Evolutionary conservation across 306 rosid genomes (phyloP).

Genomic region (Spatholobus suberectus): DNA sequence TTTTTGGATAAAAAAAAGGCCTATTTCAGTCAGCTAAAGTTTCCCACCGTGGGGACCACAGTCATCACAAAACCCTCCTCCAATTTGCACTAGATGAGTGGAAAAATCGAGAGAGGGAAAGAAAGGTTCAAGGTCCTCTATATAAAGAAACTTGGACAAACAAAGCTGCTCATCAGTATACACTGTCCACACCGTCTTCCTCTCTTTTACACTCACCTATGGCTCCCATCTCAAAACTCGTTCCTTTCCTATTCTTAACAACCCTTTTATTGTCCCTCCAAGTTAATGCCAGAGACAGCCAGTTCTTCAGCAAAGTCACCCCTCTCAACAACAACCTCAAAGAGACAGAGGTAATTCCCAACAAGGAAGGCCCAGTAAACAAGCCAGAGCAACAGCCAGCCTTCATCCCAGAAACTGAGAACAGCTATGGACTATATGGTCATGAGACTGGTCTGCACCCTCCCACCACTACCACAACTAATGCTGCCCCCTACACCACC

Average conservation of each 20-base stretch:
- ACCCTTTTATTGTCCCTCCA: slow-evolving; percentile 58
- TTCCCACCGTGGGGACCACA: slow-evolving; percentile 60
- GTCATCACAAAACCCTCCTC: slow-evolving; percentile 36
- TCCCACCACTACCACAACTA: slow-evolving; percentile 48
- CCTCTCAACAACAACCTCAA: slow-evolving; percentile 45
- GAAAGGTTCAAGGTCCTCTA: slow-evolving; percentile 40
- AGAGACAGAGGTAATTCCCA: slow-evolving; percentile 48
- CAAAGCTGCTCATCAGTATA: slow-evolving; percentile 1
- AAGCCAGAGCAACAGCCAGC: slow-evolving; percentile 61
- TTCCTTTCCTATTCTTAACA: slow-evolving; percentile 51
- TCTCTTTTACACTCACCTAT: slow-evolving; percentile 44
- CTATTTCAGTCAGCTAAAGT: slow-evolving; percentile 42
- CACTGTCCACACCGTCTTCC: neutral
- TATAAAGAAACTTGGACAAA: slow-evolving; percentile 49
- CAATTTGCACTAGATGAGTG: slow-evolving; percentile 61
- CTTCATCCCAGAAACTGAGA: slow-evolving; percentile 69
- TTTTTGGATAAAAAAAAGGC: neutral
- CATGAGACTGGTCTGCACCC: slow-evolving; percentile 72
- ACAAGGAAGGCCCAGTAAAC: slow-evolving; percentile 41
- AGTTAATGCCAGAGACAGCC: slow-evolving; percentile 75
- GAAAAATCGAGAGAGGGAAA: slow-evolving; percentile 36
- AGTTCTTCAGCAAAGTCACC: slow-evolving; percentile 90
- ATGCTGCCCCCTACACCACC: slow-evolving; percentile 13
- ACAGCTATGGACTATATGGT: slow-evolving; percentile 84
- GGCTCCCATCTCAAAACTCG: slow-evolving; percentile 57